phyloP scores from a whole-genome alignment of 1,284 basidiomycete genomes.

The Singerocomus inundabilis region DNA sequence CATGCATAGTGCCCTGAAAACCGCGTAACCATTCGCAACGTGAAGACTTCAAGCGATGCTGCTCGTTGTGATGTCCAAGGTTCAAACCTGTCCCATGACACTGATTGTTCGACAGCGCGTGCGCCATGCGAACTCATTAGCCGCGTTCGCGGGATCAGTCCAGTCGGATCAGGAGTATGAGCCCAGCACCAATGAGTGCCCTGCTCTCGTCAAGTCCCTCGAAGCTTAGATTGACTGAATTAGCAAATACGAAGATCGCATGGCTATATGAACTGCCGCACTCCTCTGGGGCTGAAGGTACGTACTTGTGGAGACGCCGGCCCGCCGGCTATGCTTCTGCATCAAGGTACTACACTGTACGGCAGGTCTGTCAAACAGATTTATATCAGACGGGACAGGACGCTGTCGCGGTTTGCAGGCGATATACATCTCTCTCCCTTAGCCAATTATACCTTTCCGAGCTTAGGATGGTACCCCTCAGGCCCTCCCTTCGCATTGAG shows the following conservation, averaged over 20 bases:
- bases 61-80: neutral
- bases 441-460: neutral
- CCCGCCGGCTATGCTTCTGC: constrained; percentile 7
- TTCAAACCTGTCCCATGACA: neutral
- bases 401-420: neutral
- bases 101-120: neutral
- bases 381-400: constrained; percentile 20
- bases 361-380: constrained; percentile 17
- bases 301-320: constrained; percentile 1
- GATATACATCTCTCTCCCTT: neutral
- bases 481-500: constrained; percentile 28
- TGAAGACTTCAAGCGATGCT: neutral
- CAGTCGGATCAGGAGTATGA: neutral
- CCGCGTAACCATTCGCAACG: neutral
- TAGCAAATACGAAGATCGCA: constrained; percentile 13
- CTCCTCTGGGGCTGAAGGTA: neutral
- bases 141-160: neutral
- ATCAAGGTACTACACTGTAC: constrained; percentile 20
- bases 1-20: neutral
- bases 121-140: neutral
- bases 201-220: neutral
- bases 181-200: neutral
- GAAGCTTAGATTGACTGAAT: neutral
- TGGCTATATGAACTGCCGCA: constrained; percentile 8
- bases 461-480: constrained; percentile 21